These are phyloP conservation scores for Eutrema japonicum DNA, from an alignment of 345 rosid species.

Conservation along the genomic window DNA sequence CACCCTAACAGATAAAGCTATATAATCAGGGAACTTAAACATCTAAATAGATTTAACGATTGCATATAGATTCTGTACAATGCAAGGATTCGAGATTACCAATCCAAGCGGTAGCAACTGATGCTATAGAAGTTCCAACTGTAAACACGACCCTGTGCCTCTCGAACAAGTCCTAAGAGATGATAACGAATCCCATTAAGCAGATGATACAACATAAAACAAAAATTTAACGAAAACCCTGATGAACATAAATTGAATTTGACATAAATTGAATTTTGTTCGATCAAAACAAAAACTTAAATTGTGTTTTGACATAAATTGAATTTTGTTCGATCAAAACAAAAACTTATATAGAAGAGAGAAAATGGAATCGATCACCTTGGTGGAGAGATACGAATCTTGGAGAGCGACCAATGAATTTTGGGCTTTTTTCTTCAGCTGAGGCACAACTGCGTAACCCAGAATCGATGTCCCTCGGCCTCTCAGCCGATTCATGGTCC, in stretches of 20 bases:
- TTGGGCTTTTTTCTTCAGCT: conserved; percentile 67
- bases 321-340: neutral
- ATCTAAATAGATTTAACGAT: neutral
- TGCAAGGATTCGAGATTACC: conserved; percentile 49
- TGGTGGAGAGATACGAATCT: conserved; percentile 81
- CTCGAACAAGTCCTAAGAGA: conserved; percentile 77
- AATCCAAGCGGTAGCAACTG: conserved; percentile 90
- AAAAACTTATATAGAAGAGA: neutral
- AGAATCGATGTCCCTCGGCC: conserved; percentile 56
- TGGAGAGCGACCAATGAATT: conserved; percentile 79
- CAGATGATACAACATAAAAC: neutral
- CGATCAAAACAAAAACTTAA: too few species aligned
- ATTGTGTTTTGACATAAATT: neutral
- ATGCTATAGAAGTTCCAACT: conserved; percentile 86
- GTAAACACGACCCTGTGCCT: conserved; percentile 87
- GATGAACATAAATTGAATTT: neutral
- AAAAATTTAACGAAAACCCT: neutral
- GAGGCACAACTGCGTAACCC: conserved; percentile 53
- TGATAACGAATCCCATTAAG: neutral
- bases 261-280: neutral
- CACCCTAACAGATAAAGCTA: neutral
- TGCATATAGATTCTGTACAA: neutral
- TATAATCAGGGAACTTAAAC: conserved; percentile 3
- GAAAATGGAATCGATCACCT: conserved; percentile 46
- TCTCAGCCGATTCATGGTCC: conserved; percentile 69